These are phyloP conservation scores for Fusarium penzigii DNA, from an alignment of 2,329 filamentous ascomycete genomes.

Conservation along the genomic window DNA sequence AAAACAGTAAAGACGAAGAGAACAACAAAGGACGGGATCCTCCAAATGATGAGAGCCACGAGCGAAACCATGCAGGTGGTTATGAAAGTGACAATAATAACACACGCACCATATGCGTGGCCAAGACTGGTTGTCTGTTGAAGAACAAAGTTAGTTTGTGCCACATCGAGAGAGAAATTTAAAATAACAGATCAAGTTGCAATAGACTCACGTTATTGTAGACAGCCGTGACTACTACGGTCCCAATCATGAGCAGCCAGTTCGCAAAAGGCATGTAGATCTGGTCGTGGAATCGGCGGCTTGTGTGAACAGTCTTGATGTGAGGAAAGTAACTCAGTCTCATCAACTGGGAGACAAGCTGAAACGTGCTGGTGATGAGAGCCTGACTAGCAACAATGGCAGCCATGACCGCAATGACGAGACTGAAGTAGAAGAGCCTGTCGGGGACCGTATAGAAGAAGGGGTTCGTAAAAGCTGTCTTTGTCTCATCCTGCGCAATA, in stretches of 20 bases:
- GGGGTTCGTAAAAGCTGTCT: slow-evolving; percentile 55
- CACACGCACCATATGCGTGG: slow-evolving; percentile 76
- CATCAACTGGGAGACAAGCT: slow-evolving; percentile 71
- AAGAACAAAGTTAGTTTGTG: slow-evolving; percentile 24
- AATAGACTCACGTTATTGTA: slow-evolving; percentile 63
- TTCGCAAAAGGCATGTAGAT: slow-evolving; percentile 76
- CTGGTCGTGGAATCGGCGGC: slow-evolving; percentile 69
- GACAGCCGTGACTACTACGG: slow-evolving; percentile 71
- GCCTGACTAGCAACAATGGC: slow-evolving; percentile 78
- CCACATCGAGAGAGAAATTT: neutral
- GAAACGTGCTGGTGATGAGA: slow-evolving; percentile 75
- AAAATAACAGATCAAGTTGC: too few species aligned
- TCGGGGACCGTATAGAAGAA: slow-evolving; percentile 72
- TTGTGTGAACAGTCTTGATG: slow-evolving; percentile 72
- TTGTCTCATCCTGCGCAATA: slow-evolving; percentile 59
- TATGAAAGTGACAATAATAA: slow-evolving; percentile 79
- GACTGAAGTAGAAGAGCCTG: slow-evolving; percentile 66
- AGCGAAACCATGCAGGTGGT: slow-evolving; percentile 74
- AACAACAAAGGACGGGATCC: slow-evolving; percentile 60
- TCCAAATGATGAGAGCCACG: slow-evolving; percentile 73
- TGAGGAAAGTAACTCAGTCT: slow-evolving; percentile 72
- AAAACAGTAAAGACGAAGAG: slow-evolving; percentile 63
- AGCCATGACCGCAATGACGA: slow-evolving; percentile 69
- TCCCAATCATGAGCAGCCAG: slow-evolving; percentile 75
- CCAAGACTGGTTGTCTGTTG: slow-evolving; percentile 63